These are phyloP conservation scores for Fraxinus anomala DNA, from an alignment of 257 asterid genomes.

Conservation along the genomic window DNA sequence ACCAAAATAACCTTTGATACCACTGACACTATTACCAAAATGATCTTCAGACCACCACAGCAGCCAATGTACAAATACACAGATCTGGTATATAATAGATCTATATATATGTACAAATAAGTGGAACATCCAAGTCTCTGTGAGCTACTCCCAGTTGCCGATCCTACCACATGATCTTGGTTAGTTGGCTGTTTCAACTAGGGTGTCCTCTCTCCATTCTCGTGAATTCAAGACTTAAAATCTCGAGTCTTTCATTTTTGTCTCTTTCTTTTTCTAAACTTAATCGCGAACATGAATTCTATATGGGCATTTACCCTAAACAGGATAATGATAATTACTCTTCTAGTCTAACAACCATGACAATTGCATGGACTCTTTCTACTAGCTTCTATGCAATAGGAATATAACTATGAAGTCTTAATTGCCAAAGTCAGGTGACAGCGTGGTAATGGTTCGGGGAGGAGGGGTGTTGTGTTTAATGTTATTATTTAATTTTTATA, in stretches of 20 bases:
- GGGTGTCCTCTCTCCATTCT: background rate
- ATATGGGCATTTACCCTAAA: background rate
- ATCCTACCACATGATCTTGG: background rate
- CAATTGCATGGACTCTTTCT: background rate
- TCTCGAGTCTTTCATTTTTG: background rate
- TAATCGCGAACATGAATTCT: background rate
- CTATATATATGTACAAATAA: background rate
- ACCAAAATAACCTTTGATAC: background rate
- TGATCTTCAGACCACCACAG: background rate
- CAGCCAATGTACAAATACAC: background rate
- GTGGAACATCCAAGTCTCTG: background rate
- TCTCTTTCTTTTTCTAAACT: background rate
- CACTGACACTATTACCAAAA: background rate
- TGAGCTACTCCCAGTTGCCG: background rate
- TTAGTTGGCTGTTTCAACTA: background rate
- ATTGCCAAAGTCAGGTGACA: background rate
- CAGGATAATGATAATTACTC: background rate
- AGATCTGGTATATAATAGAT: background rate
- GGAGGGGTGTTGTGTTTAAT: background rate
- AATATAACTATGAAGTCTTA: background rate
- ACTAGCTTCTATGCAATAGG: background rate
- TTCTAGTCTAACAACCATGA: background rate
- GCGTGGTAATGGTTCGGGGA: background rate
- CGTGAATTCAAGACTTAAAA: background rate
- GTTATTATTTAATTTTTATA: background rate